Percentiles rank a stretch among this genome's conserved stretches.
Evolutionary conservation across 2,329 filamentous ascomycete genomes (phyloP).

Genomic region (Madurella fahalii): DNA sequence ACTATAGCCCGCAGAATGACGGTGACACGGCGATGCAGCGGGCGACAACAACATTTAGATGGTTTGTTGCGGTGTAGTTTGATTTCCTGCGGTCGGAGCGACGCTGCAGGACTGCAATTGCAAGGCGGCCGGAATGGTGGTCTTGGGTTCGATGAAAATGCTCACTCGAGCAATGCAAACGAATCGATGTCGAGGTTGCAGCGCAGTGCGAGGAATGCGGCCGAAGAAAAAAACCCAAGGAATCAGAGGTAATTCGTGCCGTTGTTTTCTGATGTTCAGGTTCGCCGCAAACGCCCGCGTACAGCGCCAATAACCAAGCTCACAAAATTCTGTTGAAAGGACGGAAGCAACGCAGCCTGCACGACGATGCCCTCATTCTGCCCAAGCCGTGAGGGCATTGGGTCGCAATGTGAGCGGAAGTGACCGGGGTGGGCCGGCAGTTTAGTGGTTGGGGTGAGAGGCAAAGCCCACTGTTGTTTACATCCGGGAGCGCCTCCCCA

Average conservation of each 20-base stretch:
- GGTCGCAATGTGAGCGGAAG: slow-evolving; percentile 13
- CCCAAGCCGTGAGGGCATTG: slow-evolving; percentile 17
- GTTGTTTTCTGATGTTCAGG: background rate
- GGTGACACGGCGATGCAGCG: slow-evolving; percentile 22
- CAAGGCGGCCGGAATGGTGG: slow-evolving; percentile 3
- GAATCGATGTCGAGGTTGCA: background rate
- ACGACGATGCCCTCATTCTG: slow-evolving; percentile 21
- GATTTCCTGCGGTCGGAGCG: slow-evolving; percentile 2
- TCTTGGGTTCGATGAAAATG: background rate
- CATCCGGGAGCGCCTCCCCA: slow-evolving; percentile 19
- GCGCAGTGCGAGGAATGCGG: background rate
- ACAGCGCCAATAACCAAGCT: slow-evolving; percentile 19
- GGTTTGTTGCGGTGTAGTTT: slow-evolving; percentile 4
- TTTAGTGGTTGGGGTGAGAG: slow-evolving; percentile 17
- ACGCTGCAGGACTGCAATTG: slow-evolving; percentile 6
- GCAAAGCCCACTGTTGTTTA: slow-evolving; percentile 21
- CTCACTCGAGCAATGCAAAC: background rate
- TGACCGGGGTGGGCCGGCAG: slow-evolving; percentile 22
- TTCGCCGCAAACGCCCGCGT: slow-evolving; percentile 18
- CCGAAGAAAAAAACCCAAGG: background rate
- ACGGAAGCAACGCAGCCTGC: slow-evolving; percentile 9
- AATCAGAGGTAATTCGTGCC: background rate
- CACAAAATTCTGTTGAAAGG: slow-evolving; percentile 13
- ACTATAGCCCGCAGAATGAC: slow-evolving; percentile 26
- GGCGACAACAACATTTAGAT: slow-evolving; percentile 29